phyloP scores from a whole-genome alignment of 208 protist genomes.

The Acanthamoeba triangularis region DNA sequence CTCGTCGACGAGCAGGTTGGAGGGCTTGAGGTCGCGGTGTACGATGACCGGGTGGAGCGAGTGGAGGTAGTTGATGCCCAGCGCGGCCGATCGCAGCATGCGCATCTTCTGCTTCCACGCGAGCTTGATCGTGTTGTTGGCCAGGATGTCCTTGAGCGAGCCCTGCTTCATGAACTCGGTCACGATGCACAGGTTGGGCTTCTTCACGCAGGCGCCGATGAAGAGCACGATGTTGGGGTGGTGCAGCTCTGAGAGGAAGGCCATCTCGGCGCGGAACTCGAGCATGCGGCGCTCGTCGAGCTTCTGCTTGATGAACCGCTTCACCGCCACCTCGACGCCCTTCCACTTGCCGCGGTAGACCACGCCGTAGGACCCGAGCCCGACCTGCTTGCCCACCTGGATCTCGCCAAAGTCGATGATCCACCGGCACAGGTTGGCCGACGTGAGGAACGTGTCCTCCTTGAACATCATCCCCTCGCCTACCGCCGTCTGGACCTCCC shows the following conservation, averaged over 20 bases:
- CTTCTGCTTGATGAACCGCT: conserved; percentile 36
- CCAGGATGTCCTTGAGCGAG: conserved; percentile 76
- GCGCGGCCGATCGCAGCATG: background rate
- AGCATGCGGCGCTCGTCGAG: conserved; percentile 74
- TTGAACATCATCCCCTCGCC: background rate
- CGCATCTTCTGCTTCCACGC: conserved; percentile 4
- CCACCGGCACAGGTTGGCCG: background rate
- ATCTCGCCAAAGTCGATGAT: conserved; percentile 37
- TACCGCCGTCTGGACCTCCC: background rate
- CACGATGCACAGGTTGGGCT: conserved; percentile 86
- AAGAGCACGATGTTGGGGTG: conserved; percentile 85
- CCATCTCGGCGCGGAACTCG: conserved; percentile 83
- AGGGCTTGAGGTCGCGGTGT: conserved; percentile 33
- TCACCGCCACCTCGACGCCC: conserved; percentile 16
- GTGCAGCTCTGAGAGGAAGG: conserved; percentile 77
- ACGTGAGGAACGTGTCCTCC: background rate
- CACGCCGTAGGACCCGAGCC: background rate
- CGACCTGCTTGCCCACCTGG: background rate
- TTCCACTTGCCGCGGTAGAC: background rate
- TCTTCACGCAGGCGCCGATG: conserved; percentile 77
- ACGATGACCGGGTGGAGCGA: background rate
- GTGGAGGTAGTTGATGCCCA: conserved; percentile 72
- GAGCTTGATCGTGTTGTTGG: background rate
- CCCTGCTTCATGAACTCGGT: conserved; percentile 85
- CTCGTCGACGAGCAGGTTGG: conserved; percentile 50